Conservation (phyloP, 495 filamentous ascomycete species). For the Aspergillus ostianus region DNA sequence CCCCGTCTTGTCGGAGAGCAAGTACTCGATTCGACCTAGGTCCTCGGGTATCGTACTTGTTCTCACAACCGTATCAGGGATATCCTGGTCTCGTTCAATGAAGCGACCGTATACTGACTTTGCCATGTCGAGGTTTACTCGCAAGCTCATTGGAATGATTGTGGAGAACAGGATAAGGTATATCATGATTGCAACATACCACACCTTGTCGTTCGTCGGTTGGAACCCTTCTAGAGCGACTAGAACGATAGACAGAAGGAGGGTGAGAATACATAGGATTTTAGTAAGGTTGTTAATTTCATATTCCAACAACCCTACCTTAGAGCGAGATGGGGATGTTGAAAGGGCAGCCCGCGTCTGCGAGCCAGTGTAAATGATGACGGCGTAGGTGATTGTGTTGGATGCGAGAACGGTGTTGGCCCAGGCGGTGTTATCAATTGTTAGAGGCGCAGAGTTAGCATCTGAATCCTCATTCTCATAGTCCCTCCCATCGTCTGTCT, state of each 20-base stretch:
- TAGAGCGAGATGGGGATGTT: constrained; percentile 85
- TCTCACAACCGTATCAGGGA: constrained; percentile 86
- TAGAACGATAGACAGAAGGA: constrained; percentile 82
- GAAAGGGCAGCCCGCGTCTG: constrained; percentile 94
- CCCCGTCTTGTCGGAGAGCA: constrained; percentile 96
- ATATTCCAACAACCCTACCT: constrained; percentile 87
- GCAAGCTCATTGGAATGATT: constrained; percentile 94
- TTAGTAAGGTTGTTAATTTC: constrained; percentile 99
- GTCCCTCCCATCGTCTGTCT: constrained; percentile 24
- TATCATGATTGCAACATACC: constrained; percentile 94
- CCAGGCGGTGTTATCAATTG: constrained; percentile 98
- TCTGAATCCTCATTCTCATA: constrained; percentile 26
- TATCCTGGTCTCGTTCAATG: constrained; percentile 87
- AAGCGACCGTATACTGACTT: constrained; percentile 95
- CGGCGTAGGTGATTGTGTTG: constrained; percentile 80
- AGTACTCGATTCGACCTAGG: constrained; percentile 90
- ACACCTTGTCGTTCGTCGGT: constrained; percentile 59
- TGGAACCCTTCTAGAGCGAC: constrained; percentile 83
- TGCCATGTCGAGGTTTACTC: constrained; percentile 95
- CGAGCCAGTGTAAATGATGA: constrained; percentile 89
- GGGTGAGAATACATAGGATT: constrained; percentile 86
- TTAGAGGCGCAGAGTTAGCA: constrained; percentile 65
- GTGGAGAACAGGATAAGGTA: constrained; percentile 98
- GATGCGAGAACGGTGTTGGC: constrained; percentile 96
- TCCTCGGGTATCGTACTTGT: constrained; percentile 98